Base-by-base conservation (phyloP, 768 basidiomycete genomes). In the Suillus plorans region DNA sequence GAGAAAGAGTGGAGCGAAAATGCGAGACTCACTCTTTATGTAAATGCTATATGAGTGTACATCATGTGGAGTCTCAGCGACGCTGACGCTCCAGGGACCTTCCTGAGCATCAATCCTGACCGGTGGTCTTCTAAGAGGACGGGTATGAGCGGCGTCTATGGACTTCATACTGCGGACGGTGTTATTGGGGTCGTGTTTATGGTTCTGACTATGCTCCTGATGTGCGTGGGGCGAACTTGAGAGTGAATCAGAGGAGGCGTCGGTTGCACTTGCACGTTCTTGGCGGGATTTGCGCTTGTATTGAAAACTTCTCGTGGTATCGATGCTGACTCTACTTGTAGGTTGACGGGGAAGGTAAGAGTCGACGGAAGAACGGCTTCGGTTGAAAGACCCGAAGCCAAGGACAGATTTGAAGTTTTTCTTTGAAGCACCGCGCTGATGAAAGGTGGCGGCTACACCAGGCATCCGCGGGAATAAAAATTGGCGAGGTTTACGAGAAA, bases 41-140 rank as follows among this genome's bases (percentile, higher is more conserved):
- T 95, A 95, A 73, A 95, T 84, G 73, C 85, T 89, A 80, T 89
- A 95, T 63, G 75, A 76, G 68, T 82, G 80, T 55, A 87, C 74
- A 77, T 91, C 89, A 74, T 92, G 85, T 28, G 90, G 90, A 61
- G 87, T 89, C 80, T 94, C 91, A 67, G 94, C 94, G 68, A 94
- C 92, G 74, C 90, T 92, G 73, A 95, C 86, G 71, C 87, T 87
- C 94, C 94, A 95, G 28, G 87, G 91, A 16, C 90, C 91, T 72
- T 92, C 91, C 76, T 91, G 86, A 50, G 82, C 81, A 74, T 93
- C 90, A 67, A 89, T 82, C 57, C 90, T 85, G 41, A 87, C 81
- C 50, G 83, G 84, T 63, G 77, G 83, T 72, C 84, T 80, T 69
- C 84, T 76, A 65, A 63, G 76, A 70, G 77, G 74, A 47, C 79